These are phyloP conservation scores for Botrytis squamosa DNA, from an alignment of 2,329 filamentous ascomycete genomes.

Conservation along the genomic window DNA sequence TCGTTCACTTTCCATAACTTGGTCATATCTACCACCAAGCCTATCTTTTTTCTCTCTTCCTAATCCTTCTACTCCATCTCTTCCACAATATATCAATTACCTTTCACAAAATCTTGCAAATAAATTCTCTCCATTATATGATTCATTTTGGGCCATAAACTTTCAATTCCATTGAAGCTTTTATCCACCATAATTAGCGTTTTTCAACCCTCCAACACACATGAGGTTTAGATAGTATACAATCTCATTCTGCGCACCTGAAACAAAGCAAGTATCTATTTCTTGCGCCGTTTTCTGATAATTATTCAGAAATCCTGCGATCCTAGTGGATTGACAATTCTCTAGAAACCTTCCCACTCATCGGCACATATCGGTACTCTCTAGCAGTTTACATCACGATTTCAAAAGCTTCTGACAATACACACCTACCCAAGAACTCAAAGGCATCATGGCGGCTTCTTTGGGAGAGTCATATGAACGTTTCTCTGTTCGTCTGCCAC, in stretches of 20 bases:
- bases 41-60: too few species aligned
- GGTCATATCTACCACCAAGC: too few species aligned
- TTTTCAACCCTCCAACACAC: background rate
- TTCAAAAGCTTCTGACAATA: background rate
- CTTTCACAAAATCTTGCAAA: too few species aligned
- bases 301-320: background rate
- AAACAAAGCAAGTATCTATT: background rate
- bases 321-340: background rate
- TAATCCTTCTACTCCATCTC: too few species aligned
- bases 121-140: too few species aligned
- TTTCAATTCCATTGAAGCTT: background rate
- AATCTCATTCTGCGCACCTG: background rate
- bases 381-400: background rate
- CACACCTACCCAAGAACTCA: background rate
- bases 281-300: background rate
- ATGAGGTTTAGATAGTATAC: background rate
- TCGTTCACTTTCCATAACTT: too few species aligned
- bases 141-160: too few species aligned
- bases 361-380: background rate
- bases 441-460: background rate
- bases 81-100: too few species aligned
- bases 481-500: background rate
- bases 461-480: conserved; percentile 14
- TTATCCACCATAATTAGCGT: background rate
- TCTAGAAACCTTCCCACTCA: too few species aligned